Conservation (phyloP, 805 yeast genomes). For the Candida nitratophila region DNA sequence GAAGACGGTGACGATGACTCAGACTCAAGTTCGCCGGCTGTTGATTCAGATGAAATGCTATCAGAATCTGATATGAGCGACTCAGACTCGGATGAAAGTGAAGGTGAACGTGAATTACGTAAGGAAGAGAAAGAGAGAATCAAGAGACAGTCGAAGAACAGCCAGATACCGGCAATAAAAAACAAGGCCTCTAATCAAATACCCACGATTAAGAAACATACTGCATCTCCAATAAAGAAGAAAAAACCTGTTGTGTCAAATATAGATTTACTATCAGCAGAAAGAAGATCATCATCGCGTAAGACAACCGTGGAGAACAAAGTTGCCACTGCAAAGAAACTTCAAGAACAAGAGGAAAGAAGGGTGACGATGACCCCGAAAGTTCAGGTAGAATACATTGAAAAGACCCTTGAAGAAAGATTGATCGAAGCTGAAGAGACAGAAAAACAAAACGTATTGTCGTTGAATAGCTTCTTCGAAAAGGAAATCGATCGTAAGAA, state of each 20-base stretch:
- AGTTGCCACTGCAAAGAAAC: conserved; percentile 64
- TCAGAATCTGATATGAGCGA: conserved; percentile 47
- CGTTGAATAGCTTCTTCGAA: conserved; percentile 72
- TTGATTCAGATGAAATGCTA: conserved; percentile 40
- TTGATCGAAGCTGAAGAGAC: conserved; percentile 82
- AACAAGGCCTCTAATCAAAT: conserved; percentile 11
- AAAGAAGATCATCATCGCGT: conserved; percentile 71
- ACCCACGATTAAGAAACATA: background rate
- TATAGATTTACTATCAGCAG: conserved; percentile 27
- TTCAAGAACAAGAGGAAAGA: conserved; percentile 62
- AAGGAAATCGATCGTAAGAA: conserved; percentile 79
- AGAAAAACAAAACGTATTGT: conserved; percentile 65
- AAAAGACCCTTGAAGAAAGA: conserved; percentile 63
- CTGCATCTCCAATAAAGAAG: conserved; percentile 18
- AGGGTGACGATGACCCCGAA: conserved; percentile 22
- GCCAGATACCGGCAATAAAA: conserved; percentile 23
- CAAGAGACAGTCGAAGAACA: conserved; percentile 55
- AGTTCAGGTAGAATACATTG: conserved; percentile 30
- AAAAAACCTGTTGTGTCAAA: conserved; percentile 13
- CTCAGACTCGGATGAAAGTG: conserved; percentile 54
- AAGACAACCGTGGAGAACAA: conserved; percentile 71
- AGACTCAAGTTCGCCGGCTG: conserved; percentile 12
- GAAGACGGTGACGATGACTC: conserved; percentile 23
- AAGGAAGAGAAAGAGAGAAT: conserved; percentile 20
- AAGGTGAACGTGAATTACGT: conserved; percentile 31